Percentiles rank a stretch among this genome's conserved stretches.
phyloP scores from a whole-genome alignment of 2,329 filamentous ascomycete genomes.

The Trichothecium sympodiale region DNA sequence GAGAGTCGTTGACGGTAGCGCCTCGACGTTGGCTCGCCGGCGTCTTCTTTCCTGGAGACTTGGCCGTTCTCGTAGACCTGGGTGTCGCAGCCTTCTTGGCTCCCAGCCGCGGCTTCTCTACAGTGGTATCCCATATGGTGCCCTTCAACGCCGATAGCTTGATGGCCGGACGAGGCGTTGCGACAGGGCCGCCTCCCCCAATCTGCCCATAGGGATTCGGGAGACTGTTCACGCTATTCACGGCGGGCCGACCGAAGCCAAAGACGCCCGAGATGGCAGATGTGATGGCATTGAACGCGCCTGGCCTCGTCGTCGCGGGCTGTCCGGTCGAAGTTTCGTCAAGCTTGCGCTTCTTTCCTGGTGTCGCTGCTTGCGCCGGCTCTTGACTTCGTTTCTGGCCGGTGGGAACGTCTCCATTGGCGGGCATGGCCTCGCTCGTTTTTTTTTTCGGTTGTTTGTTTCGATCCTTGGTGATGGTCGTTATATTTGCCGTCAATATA shows the following conservation, averaged over 20 bases:
- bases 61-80: constrained; percentile 7
- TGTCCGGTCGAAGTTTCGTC: constrained; percentile 7
- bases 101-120: constrained; percentile 8
- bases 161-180: constrained; percentile 20
- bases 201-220: constrained; percentile 2
- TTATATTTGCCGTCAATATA: constrained; percentile 1
- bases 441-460: too few relatives aligned
- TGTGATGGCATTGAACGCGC: constrained; percentile 18
- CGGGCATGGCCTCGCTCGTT: constrained; percentile 1
- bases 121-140: constrained; percentile 24
- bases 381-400: constrained; percentile 1
- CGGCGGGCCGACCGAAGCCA: constrained; percentile 9
- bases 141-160: constrained; percentile 24
- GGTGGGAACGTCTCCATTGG: neutral
- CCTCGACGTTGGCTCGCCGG: neutral
- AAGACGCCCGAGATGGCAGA: constrained; percentile 18
- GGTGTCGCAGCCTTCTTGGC: constrained; percentile 8
- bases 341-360: constrained; percentile 6
- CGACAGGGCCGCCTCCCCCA: constrained; percentile 5
- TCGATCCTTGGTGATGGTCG: neutral
- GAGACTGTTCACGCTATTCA: neutral
- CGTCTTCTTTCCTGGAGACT: constrained; percentile 1
- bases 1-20: constrained; percentile 1
- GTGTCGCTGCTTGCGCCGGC: neutral
- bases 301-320: constrained; percentile 14